phyloP scores from a whole-genome alignment of 208 protist species.

The Leishmania braziliensis region DNA sequence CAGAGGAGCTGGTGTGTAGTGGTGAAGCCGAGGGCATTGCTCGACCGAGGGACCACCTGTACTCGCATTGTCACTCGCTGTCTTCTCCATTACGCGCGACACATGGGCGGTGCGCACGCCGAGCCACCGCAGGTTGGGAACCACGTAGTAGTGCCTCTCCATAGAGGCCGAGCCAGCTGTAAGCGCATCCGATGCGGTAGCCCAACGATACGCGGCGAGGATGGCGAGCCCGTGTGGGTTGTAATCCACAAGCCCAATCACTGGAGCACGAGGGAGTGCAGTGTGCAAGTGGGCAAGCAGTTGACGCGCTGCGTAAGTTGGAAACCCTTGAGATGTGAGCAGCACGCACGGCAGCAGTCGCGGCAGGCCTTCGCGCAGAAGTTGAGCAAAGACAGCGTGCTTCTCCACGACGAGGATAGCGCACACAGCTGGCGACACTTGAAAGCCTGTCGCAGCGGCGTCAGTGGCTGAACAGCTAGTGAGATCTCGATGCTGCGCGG shows the following conservation, averaged over 20 bases:
- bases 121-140: slow-evolving; percentile 53
- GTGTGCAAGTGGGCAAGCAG: slow-evolving; percentile 66
- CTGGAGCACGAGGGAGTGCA: slow-evolving; percentile 49
- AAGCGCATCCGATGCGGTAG: slow-evolving; percentile 1
- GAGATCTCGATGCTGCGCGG: neutral
- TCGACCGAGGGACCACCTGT: neutral
- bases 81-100: neutral
- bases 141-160: slow-evolving; percentile 31
- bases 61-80: neutral
- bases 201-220: slow-evolving; percentile 71
- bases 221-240: slow-evolving; percentile 84
- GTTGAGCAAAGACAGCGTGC: slow-evolving; percentile 73
- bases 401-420: slow-evolving; percentile 88
- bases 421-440: slow-evolving; percentile 46
- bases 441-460: slow-evolving; percentile 13
- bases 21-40: neutral
- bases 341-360: slow-evolving; percentile 70
- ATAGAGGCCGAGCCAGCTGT: neutral
- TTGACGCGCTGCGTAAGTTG: slow-evolving; percentile 62
- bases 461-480: neutral
- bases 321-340: slow-evolving; percentile 81
- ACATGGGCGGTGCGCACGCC: slow-evolving; percentile 37
- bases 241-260: slow-evolving; percentile 81
- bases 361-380: slow-evolving; percentile 65
- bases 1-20: slow-evolving; percentile 1